Evolutionary conservation across 371 early-diverging fungal species (phyloP), one percentile per base, ranked within the genome.

Genomic region (Quaeritorhiza haematococci): DNA sequence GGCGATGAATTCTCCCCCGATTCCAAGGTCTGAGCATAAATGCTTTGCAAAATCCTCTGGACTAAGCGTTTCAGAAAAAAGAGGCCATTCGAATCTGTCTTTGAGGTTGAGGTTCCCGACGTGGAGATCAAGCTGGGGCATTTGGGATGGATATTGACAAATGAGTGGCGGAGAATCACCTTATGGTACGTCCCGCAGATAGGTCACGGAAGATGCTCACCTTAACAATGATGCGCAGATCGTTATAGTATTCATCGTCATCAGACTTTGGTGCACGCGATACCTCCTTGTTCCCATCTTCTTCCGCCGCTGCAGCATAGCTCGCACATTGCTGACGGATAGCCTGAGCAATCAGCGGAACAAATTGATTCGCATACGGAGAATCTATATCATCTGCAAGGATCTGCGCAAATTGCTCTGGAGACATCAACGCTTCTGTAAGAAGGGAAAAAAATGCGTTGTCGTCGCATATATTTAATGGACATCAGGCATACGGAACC

Each of bases 1-100:
- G 0, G 90, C 69, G 1, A 87, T 83, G 67, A 90, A 94, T 63
- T 96, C 95, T 2, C 93, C 93, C 3, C 91, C 93, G 6, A 96
- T 69, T 2, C 93, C 94, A 7, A 93, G 67, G 54, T 96, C 96
- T 13, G 87, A 73, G 5, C 86, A 84, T 53, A 93, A 70, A 27
- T 78, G 82, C 21, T 75, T 71, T 27, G 93, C 86, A 68, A 94
- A 94, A 26, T 84, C 84, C 67, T 93, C 94, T 0, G 96, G 96
- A n/a, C n/a, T n/a, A n/a, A 46, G n/a, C 7, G 53, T 49, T 10
- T 59, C 24, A 7, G 69, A 61, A 21, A 68, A 67, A 7, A 92
- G 72, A 56, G 92, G 92, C 96, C 96, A 96, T 65, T 94, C 93
- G 65, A 96, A 87, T 27, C 85, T 85, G 70, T 96, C 97, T n/a